A percentile compares a stretch with the other conserved stretches of the same genome.
Conservation (phyloP, 129 eudicot genomes). For the Centella asiatica region DNA sequence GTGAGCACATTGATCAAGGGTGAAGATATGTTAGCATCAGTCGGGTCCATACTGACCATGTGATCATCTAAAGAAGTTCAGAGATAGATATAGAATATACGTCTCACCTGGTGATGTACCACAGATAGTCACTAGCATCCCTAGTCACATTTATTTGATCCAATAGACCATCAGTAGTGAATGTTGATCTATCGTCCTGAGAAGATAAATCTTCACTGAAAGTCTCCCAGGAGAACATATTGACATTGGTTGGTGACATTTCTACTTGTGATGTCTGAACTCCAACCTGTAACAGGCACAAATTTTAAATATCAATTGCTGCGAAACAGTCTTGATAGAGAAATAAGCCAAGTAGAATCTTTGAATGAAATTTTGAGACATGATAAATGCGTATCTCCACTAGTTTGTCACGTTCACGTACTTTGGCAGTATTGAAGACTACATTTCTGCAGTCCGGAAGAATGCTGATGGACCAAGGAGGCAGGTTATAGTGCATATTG, state of each 20-base stretch:
- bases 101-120: constrained; percentile 47
- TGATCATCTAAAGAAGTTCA: not conserved
- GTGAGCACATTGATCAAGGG: constrained; percentile 3
- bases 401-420: constrained; percentile 8
- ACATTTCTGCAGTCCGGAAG: constrained; percentile 44
- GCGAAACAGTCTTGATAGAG: not conserved
- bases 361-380: not conserved
- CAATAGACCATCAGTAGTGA: constrained; percentile 37
- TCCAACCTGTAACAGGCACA: constrained; percentile 29
- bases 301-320: not conserved
- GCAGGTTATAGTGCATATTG: constrained; percentile 45
- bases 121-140: constrained; percentile 47
- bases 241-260: constrained; percentile 36
- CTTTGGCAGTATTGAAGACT: constrained; percentile 42
- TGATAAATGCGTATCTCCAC: not conserved
- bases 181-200: constrained; percentile 40
- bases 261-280: constrained; percentile 48
- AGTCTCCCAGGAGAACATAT: constrained; percentile 46
- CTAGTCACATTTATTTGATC: constrained; percentile 58
- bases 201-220: constrained; percentile 38
- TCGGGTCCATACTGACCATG: too few species aligned
- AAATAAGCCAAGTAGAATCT: not conserved
- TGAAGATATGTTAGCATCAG: constrained; percentile 10
- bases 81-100: not conserved
- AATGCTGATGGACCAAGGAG: constrained; percentile 55